Percentiles rank a stretch among this genome's conserved stretches.
Evolutionary conservation across 1,139 yeast species (phyloP).

Genomic region (Suhomyces kunorum): DNA sequence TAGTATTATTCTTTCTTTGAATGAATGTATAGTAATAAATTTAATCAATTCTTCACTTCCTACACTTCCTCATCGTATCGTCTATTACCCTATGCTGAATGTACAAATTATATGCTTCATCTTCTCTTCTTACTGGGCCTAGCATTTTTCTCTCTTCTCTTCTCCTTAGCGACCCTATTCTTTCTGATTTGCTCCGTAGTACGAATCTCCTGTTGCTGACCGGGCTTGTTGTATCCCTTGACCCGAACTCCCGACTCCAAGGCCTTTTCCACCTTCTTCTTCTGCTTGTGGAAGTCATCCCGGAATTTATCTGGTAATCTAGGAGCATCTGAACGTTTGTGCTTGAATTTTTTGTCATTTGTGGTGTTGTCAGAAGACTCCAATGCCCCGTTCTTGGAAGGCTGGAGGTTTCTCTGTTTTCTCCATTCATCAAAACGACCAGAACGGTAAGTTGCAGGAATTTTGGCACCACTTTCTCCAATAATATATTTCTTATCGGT

Average conservation of each 20-base stretch:
- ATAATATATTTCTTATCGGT: constrained; percentile 84
- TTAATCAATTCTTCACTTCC: background rate
- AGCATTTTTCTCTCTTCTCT: constrained; percentile 81
- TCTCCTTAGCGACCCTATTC: constrained; percentile 66
- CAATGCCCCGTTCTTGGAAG: constrained; percentile 53
- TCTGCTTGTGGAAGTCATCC: constrained; percentile 82
- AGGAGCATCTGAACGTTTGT: constrained; percentile 77
- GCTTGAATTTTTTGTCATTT: constrained; percentile 60
- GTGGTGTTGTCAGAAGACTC: constrained; percentile 37
- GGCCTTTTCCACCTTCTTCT: constrained; percentile 81
- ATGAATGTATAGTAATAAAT: no score
- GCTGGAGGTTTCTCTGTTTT: constrained; percentile 60
- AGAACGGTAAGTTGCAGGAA: constrained; percentile 89
- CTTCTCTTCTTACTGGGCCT: constrained; percentile 55
- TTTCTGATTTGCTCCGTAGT: constrained; percentile 78
- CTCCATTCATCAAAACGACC: constrained; percentile 95
- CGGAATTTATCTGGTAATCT: constrained; percentile 84
- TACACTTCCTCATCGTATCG: background rate
- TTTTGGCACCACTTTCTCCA: constrained; percentile 91
- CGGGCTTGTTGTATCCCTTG: constrained; percentile 64
- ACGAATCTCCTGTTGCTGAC: constrained; percentile 61
- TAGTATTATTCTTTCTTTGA: no score
- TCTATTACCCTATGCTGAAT: background rate
- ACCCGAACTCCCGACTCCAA: constrained; percentile 71
- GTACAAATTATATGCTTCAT: background rate